Evolutionary conservation across 2,329 filamentous ascomycete species (phyloP).

Genomic region (Pseudopyricularia cyperi): DNA sequence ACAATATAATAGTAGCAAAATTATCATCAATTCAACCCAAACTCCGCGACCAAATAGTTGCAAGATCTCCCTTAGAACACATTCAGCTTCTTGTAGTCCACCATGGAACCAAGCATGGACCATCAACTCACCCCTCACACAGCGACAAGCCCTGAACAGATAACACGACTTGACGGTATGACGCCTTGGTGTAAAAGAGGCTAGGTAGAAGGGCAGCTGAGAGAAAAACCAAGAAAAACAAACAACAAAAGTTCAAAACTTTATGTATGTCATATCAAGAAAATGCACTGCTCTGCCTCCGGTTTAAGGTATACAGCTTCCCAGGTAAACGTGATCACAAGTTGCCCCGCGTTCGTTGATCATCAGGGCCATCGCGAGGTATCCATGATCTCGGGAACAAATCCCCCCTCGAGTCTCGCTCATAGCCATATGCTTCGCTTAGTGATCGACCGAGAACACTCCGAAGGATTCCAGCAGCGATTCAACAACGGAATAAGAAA

Average conservation of each 20-base stretch:
- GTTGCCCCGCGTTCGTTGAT: not conserved
- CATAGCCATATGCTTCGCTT: not conserved
- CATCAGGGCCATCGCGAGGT: not conserved
- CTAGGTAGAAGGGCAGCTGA: not conserved
- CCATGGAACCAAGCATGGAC: too few relatives aligned
- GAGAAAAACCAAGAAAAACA: not conserved
- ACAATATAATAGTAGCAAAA: not conserved
- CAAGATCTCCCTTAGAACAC: not conserved
- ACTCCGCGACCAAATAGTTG: constrained; percentile 5
- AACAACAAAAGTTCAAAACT: constrained; percentile 2
- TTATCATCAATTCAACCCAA: not conserved
- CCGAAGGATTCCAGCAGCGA: not conserved
- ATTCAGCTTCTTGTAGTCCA: not conserved
- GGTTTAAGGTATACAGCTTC: constrained; percentile 2
- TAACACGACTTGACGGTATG: not conserved
- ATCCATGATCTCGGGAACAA: not conserved
- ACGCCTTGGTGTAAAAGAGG: not conserved
- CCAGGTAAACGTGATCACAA: not conserved
- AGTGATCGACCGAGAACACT: not conserved
- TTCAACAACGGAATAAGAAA: not conserved
- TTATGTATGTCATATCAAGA: not conserved
- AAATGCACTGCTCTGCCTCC: not conserved
- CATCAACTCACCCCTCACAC: too few relatives aligned
- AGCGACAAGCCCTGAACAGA: not conserved
- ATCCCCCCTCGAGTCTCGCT: not conserved